phyloP scores from a whole-genome alignment of 169 alveolate genomes.

The Ichthyophthirius multifiliis region DNA sequence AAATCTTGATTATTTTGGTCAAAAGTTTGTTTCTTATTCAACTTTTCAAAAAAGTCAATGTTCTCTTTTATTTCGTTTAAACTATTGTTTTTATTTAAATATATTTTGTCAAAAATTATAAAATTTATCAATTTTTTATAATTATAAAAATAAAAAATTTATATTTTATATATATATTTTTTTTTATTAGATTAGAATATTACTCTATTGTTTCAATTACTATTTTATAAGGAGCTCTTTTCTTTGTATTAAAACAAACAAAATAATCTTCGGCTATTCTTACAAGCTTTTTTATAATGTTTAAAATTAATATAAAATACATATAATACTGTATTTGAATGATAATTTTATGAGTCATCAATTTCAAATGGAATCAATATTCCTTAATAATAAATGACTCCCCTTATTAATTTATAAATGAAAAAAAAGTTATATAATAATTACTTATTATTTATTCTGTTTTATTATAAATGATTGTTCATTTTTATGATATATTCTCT shows the following conservation, averaged over 20 bases:
- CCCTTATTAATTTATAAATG: neutral
- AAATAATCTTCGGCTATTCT: slow-evolving; percentile 26
- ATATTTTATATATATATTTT: neutral
- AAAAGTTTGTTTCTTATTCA: neutral
- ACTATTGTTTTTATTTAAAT: neutral
- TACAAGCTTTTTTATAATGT: neutral
- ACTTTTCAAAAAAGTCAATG: neutral
- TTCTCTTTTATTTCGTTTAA: neutral
- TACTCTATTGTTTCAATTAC: slow-evolving; percentile 65
- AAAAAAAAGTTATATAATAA: neutral
- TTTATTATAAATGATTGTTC: neutral
- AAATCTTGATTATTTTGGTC: neutral
- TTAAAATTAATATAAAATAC: neutral
- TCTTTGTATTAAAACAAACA: slow-evolving; percentile 61
- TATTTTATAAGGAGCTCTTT: slow-evolving; percentile 68
- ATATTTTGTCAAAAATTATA: neutral
- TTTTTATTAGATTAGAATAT: neutral
- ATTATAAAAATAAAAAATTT: neutral
- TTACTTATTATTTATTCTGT: neutral
- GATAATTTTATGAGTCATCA: neutral
- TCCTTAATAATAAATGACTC: neutral
- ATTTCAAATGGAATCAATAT: neutral
- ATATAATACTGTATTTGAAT: neutral
- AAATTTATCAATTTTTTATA: neutral
- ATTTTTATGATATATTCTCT: slow-evolving; percentile 5